These are phyloP conservation scores for Colletotrichum sp. DNA, from an alignment of 2,329 filamentous ascomycete genomes.

Conservation along the genomic window DNA sequence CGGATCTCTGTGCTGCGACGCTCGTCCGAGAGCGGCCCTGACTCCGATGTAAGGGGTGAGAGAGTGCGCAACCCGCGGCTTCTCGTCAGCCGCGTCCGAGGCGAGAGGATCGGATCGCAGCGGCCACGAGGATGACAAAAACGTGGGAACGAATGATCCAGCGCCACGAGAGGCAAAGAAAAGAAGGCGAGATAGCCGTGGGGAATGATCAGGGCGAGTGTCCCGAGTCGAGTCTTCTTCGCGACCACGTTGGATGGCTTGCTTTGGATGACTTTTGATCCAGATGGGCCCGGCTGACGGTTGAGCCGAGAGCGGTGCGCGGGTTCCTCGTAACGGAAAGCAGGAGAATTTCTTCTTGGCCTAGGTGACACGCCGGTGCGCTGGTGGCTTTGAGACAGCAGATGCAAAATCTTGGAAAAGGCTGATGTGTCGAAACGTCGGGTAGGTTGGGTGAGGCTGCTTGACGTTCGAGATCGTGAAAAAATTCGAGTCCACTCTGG, in stretches of 20 bases:
- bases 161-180: neutral
- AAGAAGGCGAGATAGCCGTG: neutral
- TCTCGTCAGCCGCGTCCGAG: neutral
- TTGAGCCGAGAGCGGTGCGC: neutral
- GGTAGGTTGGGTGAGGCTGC: neutral
- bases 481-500: constrained; percentile 7
- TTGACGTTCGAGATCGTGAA: neutral
- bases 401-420: neutral
- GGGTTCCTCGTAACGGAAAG: neutral
- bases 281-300: neutral
- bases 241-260: constrained; percentile 9
- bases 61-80: neutral
- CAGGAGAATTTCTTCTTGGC: neutral
- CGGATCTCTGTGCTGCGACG: neutral
- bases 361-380: neutral
- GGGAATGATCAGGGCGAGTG: neutral
- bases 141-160: neutral
- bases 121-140: neutral
- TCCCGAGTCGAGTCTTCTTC: neutral
- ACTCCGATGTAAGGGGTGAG: constrained; percentile 3
- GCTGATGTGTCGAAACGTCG: neutral
- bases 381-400: constrained; percentile 1
- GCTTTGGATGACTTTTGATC: neutral
- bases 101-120: neutral
- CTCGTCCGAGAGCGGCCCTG: neutral